Percentiles rank a stretch among this genome's conserved stretches.
Evolutionary conservation across 495 filamentous ascomycete species (phyloP).

Genomic region (Lepraria neglecta): DNA sequence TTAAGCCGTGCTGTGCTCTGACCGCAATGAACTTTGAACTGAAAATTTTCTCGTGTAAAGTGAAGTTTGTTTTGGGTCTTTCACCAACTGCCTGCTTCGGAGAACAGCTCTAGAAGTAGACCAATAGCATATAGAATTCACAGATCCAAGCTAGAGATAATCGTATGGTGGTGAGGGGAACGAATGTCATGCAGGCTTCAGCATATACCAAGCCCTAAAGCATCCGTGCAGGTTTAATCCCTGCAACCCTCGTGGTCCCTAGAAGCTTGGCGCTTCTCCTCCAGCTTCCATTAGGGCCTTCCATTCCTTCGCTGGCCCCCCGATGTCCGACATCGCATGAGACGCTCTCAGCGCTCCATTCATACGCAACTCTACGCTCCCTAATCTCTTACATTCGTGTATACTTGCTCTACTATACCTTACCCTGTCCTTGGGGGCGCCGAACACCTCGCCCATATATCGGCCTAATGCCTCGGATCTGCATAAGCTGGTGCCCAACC

Average conservation of each 20-base stretch:
- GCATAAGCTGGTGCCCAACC: conserved; percentile 13
- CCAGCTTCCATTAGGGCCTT: neutral
- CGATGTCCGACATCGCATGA: conserved; percentile 7
- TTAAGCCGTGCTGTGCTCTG: no score
- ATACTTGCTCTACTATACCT: conserved; percentile 2
- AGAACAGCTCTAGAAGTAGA: no score
- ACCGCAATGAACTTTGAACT: no score
- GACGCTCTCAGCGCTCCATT: conserved; percentile 1
- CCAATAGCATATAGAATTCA: no score
- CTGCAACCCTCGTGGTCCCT: neutral
- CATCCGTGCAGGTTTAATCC: conserved; percentile 7
- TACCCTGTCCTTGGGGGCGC: neutral
- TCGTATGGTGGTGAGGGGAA: neutral
- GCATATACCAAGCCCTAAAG: neutral
- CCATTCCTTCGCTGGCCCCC: neutral
- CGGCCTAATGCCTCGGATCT: conserved; percentile 13
- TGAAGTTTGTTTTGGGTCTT: no score
- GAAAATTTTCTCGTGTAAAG: no score
- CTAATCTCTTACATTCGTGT: neutral
- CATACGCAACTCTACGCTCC: neutral
- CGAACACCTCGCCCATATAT: conserved; percentile 1
- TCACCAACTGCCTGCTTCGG: no score
- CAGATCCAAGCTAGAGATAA: no score
- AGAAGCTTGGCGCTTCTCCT: conserved; percentile 3
- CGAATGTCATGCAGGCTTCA: neutral